Conservation (phyloP, 306 rosid genomes). For the Castanospermum australe region DNA sequence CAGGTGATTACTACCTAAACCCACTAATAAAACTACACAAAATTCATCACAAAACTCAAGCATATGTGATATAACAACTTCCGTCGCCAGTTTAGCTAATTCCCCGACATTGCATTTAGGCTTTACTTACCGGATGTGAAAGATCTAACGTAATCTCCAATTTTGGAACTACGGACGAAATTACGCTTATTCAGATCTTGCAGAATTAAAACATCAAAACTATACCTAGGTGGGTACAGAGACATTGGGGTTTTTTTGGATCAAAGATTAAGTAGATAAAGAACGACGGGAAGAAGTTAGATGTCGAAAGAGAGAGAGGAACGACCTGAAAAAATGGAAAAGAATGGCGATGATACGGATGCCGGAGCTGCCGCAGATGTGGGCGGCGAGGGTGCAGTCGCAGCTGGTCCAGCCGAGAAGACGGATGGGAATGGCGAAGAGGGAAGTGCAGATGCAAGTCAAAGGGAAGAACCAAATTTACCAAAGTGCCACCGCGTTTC, state of each 20-base stretch:
- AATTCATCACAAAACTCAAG: neutral
- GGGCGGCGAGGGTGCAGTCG: neutral
- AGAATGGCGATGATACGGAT: neutral
- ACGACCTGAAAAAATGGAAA: neutral
- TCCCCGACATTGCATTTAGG: constrained; percentile 30
- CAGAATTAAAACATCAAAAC: neutral
- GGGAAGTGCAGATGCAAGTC: no score
- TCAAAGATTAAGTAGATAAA: neutral
- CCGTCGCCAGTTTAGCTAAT: neutral
- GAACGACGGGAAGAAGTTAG: neutral
- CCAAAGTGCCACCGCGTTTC: no score
- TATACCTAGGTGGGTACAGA: no score
- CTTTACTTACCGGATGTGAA: neutral
- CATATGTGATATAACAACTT: neutral
- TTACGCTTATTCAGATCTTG: constrained; percentile 18
- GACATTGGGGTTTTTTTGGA: neutral
- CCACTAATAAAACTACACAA: neutral
- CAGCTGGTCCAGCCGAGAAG: neutral
- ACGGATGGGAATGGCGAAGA: no score
- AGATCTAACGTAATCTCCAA: neutral
- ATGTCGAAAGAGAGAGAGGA: neutral
- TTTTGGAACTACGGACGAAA: neutral
- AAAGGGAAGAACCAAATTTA: no score
- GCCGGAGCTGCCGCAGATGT: neutral
- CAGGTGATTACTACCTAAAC: neutral